phyloP scores from a whole-genome alignment of 257 asterid species.

The Handroanthus guayacan region DNA sequence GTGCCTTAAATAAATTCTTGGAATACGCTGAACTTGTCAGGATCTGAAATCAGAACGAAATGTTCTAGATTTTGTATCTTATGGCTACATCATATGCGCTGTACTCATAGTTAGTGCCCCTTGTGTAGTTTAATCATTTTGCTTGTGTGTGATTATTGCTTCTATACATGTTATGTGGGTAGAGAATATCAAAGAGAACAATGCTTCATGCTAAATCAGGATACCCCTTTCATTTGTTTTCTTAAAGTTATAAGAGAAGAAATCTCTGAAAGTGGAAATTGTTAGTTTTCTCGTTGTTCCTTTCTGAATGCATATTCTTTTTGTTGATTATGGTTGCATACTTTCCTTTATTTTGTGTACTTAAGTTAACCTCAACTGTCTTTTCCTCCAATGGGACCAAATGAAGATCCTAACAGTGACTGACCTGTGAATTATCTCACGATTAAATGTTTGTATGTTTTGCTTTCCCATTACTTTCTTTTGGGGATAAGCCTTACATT shows the following conservation, averaged over 20 bases:
- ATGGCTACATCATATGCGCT: constrained; percentile 27
- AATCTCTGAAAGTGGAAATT: neutral
- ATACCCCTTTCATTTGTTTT: constrained; percentile 14
- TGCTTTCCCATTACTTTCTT: constrained; percentile 1
- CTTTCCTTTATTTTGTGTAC: neutral
- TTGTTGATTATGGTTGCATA: neutral
- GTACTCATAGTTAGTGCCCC: neutral
- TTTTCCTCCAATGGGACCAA: constrained; percentile 18
- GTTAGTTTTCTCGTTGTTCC: constrained; percentile 15
- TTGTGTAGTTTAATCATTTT: constrained; percentile 14
- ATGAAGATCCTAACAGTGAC: neutral
- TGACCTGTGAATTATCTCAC: constrained; percentile 17
- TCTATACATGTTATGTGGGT: constrained; percentile 15
- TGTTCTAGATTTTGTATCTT: neutral
- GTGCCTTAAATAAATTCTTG: constrained; percentile 4
- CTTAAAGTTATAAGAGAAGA: neutral
- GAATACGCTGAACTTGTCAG: constrained; percentile 22
- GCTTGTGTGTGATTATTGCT: neutral
- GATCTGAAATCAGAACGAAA: constrained; percentile 23
- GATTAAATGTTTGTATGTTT: constrained; percentile 11
- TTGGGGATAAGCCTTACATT: constrained; percentile 2
- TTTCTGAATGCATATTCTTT: constrained; percentile 7
- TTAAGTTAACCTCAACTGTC: neutral
- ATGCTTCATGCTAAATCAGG: constrained; percentile 17
- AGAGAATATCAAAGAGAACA: constrained; percentile 17